Evolutionary conservation across 495 filamentous ascomycete genomes (phyloP).

Genomic region (Xylaria castorea): DNA sequence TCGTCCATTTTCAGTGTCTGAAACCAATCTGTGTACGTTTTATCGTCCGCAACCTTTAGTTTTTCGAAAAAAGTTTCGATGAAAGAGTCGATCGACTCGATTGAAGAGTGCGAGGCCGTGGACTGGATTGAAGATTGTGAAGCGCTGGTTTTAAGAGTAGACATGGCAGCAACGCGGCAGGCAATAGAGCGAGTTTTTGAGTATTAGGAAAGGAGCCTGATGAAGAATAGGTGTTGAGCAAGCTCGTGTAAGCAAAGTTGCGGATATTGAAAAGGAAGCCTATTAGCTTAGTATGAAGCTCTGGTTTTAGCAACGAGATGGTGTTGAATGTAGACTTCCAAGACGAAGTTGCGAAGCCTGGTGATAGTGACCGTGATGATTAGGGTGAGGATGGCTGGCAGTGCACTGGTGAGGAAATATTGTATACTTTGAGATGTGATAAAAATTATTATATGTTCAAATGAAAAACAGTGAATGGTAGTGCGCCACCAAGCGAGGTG

Average conservation of each 20-base stretch:
- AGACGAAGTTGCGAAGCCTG: not conserved
- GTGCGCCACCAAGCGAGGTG: too few relatives aligned
- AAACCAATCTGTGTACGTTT: too few relatives aligned
- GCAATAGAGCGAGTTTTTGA: not conserved
- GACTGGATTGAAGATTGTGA: not conserved
- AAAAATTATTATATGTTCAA: not conserved
- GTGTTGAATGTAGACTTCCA: not conserved
- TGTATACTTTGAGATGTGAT: not conserved
- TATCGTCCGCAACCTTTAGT: not conserved
- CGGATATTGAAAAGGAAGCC: not conserved
- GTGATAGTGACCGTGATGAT: not conserved
- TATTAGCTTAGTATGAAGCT: not conserved
- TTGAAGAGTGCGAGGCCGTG: not conserved
- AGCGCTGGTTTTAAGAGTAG: not conserved
- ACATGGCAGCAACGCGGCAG: not conserved
- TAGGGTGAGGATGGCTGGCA: not conserved
- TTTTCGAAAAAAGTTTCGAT: not conserved
- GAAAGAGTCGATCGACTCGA: not conserved
- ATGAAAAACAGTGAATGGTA: not conserved
- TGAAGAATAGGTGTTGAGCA: not conserved
- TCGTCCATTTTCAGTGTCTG: not conserved
- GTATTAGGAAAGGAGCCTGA: not conserved
- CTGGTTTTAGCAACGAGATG: not conserved
- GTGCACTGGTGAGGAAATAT: not conserved
- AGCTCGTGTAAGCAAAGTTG: not conserved